Evolutionary conservation across 2,329 filamentous ascomycete species (phyloP).

Genomic region (Thermothelomyces thermophilus): DNA sequence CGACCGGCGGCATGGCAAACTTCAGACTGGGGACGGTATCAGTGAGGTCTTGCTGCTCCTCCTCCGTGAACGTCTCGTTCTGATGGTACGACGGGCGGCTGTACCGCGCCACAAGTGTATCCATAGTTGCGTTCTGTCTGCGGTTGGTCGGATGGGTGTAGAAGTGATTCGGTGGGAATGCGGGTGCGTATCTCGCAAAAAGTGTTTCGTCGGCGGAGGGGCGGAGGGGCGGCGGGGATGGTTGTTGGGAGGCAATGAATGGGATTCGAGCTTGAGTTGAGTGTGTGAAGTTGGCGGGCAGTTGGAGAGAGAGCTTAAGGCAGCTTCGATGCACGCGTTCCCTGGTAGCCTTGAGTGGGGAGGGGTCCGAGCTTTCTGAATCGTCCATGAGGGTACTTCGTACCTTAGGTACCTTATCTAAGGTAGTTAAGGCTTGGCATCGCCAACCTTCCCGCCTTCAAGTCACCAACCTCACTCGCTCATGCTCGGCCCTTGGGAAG

Average conservation of each 20-base stretch:
- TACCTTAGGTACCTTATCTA: too few relatives aligned
- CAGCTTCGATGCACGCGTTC: slow-evolving; percentile 24
- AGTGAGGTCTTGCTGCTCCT: slow-evolving; percentile 67
- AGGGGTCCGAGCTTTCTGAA: neutral
- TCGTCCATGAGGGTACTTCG: too few relatives aligned
- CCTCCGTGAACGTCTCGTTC: slow-evolving; percentile 63
- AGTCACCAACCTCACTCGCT: too few relatives aligned
- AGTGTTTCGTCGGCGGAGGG: slow-evolving; percentile 1
- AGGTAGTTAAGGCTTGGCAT: too few relatives aligned
- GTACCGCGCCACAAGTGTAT: slow-evolving; percentile 89
- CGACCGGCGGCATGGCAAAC: slow-evolving; percentile 90
- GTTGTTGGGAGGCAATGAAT: slow-evolving; percentile 1
- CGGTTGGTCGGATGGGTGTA: neutral
- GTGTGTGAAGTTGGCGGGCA: slow-evolving; percentile 7
- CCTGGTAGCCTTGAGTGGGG: slow-evolving; percentile 6
- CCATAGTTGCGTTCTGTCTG: slow-evolving; percentile 52
- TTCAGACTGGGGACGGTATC: slow-evolving; percentile 71
- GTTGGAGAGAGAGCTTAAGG: slow-evolving; percentile 19
- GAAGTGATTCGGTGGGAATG: neutral
- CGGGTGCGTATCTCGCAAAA: neutral
- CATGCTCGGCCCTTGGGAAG: too few relatives aligned
- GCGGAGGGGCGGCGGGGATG: neutral
- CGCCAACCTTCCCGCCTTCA: too few relatives aligned
- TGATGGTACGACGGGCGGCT: slow-evolving; percentile 67
- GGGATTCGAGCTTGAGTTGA: slow-evolving; percentile 2